These are phyloP conservation scores for Gremmenia infestans DNA, from an alignment of 2,329 filamentous ascomycete genomes.

Conservation along the genomic window DNA sequence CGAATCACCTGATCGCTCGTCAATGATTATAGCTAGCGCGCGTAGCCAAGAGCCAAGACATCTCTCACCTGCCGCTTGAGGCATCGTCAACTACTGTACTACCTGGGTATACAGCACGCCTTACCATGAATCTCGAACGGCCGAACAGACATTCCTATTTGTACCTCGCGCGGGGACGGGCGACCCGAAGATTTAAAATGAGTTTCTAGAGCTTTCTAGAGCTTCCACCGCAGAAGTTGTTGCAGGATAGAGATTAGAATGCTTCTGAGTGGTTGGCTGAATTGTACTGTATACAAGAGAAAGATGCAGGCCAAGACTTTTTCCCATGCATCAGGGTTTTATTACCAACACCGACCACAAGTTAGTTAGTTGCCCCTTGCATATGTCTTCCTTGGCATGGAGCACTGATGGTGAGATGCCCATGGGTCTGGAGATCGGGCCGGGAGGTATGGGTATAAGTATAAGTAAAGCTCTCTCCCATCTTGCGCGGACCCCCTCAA, in stretches of 20 bases:
- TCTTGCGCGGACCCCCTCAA: background rate
- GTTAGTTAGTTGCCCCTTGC: no score
- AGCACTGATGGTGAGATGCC: background rate
- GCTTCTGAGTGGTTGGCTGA: background rate
- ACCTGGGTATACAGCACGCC: background rate
- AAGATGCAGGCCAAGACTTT: no score
- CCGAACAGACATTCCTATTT: background rate
- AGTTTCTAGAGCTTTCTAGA: background rate
- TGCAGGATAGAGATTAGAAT: background rate
- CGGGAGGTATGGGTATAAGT: background rate
- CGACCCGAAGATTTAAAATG: background rate
- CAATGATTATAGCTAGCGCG: no score
- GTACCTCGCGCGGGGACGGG: background rate
- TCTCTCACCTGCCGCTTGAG: slow-evolving; percentile 1
- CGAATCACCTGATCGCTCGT: no score
- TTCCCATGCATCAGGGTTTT: no score
- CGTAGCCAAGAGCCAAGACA: slow-evolving; percentile 2
- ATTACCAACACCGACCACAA: no score
- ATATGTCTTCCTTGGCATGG: background rate
- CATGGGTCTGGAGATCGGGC: background rate
- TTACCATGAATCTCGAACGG: background rate
- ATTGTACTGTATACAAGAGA: no score
- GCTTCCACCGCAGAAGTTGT: background rate
- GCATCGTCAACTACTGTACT: background rate
- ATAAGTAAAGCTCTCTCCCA: slow-evolving; percentile 9